phyloP scores from a whole-genome alignment of 306 rosid genomes.

The Malus sieversii region DNA sequence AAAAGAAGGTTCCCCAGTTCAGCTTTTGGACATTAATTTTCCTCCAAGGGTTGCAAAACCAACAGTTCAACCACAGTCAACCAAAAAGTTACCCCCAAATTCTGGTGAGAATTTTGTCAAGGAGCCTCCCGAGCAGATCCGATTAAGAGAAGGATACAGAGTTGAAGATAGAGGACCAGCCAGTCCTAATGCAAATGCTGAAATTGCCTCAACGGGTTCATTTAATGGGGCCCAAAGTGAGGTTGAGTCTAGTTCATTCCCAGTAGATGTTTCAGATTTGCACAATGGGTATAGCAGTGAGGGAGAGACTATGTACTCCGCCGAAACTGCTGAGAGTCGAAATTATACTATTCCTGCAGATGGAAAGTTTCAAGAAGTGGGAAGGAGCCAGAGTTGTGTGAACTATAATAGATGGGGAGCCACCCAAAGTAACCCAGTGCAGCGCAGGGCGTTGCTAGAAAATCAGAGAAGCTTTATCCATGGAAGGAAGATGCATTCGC shows the following conservation, averaged over 20 bases:
- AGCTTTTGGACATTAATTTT: conserved; percentile 87
- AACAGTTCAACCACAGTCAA: conserved; percentile 26
- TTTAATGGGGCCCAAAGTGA: conserved; percentile 64
- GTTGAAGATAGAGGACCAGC: conserved; percentile 18
- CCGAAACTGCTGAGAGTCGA: conserved; percentile 92
- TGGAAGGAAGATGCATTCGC: conserved; percentile 83
- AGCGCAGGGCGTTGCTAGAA: conserved; percentile 50
- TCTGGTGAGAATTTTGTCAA: conserved; percentile 34
- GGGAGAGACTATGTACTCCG: conserved; percentile 98
- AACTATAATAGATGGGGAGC: conserved; percentile 73
- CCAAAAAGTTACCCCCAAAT: conserved; percentile 26
- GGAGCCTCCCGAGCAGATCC: conserved; percentile 39
- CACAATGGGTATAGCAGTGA: conserved; percentile 74
- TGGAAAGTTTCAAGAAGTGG: conserved; percentile 66
- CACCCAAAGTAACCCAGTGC: conserved; percentile 51
- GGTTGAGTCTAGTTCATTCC: conserved; percentile 77
- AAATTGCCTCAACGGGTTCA: conserved; percentile 73
- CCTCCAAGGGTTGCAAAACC: conserved; percentile 61
- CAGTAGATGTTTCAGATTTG: conserved; percentile 40
- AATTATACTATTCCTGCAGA: conserved; percentile 75
- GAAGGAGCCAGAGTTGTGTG: conserved; percentile 96
- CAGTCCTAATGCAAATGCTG: conserved; percentile 34
- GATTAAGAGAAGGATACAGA: conserved; percentile 30
- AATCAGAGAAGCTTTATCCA: conserved; percentile 70
- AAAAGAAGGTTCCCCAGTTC: conserved; percentile 45